Evolutionary conservation across 1,284 basidiomycete species (phyloP).

Genomic region (Puccinia horiana): DNA sequence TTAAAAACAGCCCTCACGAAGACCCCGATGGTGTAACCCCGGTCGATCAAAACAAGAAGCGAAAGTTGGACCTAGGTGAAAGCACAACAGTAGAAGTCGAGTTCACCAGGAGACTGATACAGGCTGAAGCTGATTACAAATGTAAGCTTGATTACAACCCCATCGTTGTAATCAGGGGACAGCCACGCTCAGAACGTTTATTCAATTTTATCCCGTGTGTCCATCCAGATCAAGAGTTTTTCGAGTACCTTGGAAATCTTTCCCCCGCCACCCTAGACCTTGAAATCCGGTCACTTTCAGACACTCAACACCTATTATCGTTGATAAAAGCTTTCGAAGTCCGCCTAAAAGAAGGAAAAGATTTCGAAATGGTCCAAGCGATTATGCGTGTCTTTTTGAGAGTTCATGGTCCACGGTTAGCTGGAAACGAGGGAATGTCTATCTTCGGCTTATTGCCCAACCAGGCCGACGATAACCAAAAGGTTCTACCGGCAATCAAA

Average conservation of each 20-base stretch:
- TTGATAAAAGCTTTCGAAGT: constrained; percentile 76
- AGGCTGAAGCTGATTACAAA: constrained; percentile 66
- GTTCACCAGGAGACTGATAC: constrained; percentile 69
- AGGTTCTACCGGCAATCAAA: not conserved
- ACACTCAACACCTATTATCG: constrained; percentile 66
- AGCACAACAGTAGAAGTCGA: constrained; percentile 69
- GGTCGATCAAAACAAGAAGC: constrained; percentile 37
- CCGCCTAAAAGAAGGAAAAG: constrained; percentile 74
- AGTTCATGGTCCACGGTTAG: constrained; percentile 78
- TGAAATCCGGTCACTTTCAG: constrained; percentile 74
- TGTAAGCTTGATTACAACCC: constrained; percentile 65
- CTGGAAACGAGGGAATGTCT: not conserved
- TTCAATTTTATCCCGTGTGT: constrained; percentile 1
- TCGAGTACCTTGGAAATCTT: constrained; percentile 79
- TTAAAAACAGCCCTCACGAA: constrained; percentile 60
- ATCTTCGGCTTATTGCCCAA: constrained; percentile 28
- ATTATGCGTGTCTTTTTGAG: constrained; percentile 80
- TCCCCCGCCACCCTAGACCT: constrained; percentile 87
- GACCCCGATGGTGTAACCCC: constrained; percentile 53
- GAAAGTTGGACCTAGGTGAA: constrained; percentile 60
- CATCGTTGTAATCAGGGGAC: not conserved
- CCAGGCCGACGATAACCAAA: constrained; percentile 9
- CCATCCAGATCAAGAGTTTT: constrained; percentile 75
- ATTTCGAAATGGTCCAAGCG: constrained; percentile 94
- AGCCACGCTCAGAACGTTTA: constrained; percentile 17